These are phyloP conservation scores for Lophiostoma macrostomum DNA, from an alignment of 495 filamentous ascomycete genomes.

Conservation along the genomic window DNA sequence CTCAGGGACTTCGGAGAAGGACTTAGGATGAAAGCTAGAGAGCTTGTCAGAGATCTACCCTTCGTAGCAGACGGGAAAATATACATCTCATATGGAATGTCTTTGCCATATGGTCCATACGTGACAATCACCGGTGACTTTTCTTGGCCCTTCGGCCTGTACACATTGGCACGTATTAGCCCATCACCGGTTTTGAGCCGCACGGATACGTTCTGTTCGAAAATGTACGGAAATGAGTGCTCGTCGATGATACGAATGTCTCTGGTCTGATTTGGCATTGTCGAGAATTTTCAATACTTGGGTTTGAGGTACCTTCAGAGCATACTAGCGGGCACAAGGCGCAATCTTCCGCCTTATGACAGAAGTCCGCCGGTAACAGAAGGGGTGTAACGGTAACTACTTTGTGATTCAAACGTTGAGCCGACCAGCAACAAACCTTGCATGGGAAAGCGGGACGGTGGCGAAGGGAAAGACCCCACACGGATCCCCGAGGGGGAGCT, in stretches of 20 bases:
- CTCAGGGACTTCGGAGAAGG: conserved; percentile 50
- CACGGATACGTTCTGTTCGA: conserved; percentile 43
- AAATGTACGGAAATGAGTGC: conserved; percentile 38
- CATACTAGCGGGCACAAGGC: too few species aligned
- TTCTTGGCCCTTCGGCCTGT: conserved; percentile 32
- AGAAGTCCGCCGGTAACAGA: too few species aligned
- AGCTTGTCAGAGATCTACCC: not conserved
- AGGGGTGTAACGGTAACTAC: too few species aligned
- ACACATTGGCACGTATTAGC: conserved; percentile 37
- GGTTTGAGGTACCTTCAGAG: too few species aligned
- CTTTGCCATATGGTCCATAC: conserved; percentile 66
- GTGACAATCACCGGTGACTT: conserved; percentile 53
- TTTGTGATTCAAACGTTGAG: too few species aligned
- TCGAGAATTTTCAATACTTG: not conserved
- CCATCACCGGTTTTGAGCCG: conserved; percentile 30
- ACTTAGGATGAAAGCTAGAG: conserved; percentile 45
- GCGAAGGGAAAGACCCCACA: too few species aligned
- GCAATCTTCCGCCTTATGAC: too few species aligned
- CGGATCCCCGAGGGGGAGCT: too few species aligned
- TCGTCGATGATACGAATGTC: conserved; percentile 41
- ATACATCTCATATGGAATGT: conserved; percentile 50
- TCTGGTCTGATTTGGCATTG: conserved; percentile 9
- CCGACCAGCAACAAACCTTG: too few species aligned
- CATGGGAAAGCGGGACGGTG: too few species aligned
- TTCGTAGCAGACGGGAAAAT: conserved; percentile 1